These are phyloP conservation scores for Lycium barbarum DNA, from an alignment of 257 asterid genomes.

Conservation along the genomic window DNA sequence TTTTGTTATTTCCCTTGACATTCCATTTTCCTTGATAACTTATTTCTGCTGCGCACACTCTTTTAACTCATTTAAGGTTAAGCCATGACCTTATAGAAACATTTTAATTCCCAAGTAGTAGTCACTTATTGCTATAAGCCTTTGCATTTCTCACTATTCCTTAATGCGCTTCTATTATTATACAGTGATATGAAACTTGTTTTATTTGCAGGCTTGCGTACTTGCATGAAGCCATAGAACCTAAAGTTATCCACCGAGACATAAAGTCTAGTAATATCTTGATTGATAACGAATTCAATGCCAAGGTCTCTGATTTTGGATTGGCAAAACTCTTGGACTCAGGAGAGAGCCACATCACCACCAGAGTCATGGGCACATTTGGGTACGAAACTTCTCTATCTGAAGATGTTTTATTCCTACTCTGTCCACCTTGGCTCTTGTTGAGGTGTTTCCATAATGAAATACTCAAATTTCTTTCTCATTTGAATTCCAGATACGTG, in stretches of 20 bases:
- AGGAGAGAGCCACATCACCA: slow-evolving; percentile 92
- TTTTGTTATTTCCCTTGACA: neutral
- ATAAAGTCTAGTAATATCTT: slow-evolving; percentile 96
- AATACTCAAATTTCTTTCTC: slow-evolving; percentile 10
- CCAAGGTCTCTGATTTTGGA: slow-evolving; percentile 96
- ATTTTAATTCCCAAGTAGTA: neutral
- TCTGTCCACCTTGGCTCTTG: neutral
- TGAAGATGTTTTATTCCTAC: neutral
- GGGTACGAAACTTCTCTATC: slow-evolving; percentile 61
- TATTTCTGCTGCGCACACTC: neutral
- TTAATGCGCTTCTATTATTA: neutral
- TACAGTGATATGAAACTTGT: neutral
- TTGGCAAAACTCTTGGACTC: slow-evolving; percentile 95
- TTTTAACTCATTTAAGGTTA: neutral
- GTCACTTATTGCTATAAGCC: neutral
- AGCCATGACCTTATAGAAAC: neutral
- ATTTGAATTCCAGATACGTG: slow-evolving; percentile 72
- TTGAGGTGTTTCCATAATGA: neutral
- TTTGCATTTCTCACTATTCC: neutral
- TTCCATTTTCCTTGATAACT: neutral
- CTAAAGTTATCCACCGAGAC: slow-evolving; percentile 95
- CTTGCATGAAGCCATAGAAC: slow-evolving; percentile 96
- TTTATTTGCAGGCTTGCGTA: slow-evolving; percentile 78
- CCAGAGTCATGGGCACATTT: slow-evolving; percentile 99
- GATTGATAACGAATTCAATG: slow-evolving; percentile 79